A percentile compares a stretch with the other conserved stretches of the same genome.
Conservation (phyloP, 179 eudicot genomes). For the Vitellaria paradoxa region DNA sequence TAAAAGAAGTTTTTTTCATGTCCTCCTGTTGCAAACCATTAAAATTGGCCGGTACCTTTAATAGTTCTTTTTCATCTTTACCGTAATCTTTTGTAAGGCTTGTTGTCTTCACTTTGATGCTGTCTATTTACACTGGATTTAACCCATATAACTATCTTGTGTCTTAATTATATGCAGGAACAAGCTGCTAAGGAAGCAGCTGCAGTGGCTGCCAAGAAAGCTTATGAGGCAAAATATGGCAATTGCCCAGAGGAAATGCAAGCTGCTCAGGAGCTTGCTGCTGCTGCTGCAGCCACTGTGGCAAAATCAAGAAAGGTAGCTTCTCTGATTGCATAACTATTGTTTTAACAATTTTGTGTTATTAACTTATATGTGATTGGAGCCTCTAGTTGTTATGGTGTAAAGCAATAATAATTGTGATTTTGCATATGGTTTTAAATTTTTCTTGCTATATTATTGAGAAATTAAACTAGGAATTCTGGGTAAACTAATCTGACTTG, state of each 20-base stretch:
- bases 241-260: constrained; percentile 41
- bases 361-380: too few species aligned
- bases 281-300: constrained; percentile 44
- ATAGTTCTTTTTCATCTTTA: neutral
- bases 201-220: constrained; percentile 54
- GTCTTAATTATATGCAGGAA: constrained; percentile 36
- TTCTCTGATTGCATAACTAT: neutral
- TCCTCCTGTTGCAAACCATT: neutral
- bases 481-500: neutral
- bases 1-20: neutral
- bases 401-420: neutral
- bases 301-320: constrained; percentile 58
- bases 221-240: constrained; percentile 23
- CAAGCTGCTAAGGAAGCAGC: constrained; percentile 75
- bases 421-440: neutral
- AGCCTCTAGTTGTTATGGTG: neutral
- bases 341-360: neutral
- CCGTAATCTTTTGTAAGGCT: neutral
- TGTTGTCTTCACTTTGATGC: neutral
- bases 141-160: neutral
- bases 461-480: neutral
- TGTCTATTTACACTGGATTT: neutral
- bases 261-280: constrained; percentile 48
- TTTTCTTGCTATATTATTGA: neutral
- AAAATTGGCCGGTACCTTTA: neutral